Evolutionary conservation across 1,284 basidiomycete species (phyloP).

Genomic region (Austropuccinia psidii): DNA sequence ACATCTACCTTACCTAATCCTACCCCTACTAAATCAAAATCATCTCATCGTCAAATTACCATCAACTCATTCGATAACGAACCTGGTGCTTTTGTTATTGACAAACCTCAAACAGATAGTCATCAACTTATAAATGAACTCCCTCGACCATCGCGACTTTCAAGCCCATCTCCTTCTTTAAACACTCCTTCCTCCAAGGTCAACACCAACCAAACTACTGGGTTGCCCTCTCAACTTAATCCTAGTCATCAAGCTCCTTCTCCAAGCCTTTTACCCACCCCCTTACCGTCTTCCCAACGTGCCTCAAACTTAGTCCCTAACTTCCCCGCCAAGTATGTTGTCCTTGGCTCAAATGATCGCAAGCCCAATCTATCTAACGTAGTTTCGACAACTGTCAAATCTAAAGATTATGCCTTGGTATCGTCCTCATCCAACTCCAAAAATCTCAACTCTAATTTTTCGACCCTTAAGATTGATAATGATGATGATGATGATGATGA

Average conservation of each 20-base stretch:
- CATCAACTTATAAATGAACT: conserved; percentile 58
- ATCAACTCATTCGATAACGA: conserved; percentile 23
- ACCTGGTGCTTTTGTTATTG: conserved; percentile 25
- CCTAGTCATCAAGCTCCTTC: conserved; percentile 9
- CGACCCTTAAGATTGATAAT: neutral
- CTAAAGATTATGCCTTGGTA: conserved; percentile 38
- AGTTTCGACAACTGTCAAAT: neutral
- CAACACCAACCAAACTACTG: neutral
- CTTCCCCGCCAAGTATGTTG: conserved; percentile 36
- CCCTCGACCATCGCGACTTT: conserved; percentile 48
- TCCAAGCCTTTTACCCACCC: conserved; percentile 30
- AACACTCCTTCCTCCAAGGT: neutral
- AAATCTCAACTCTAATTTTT: conserved; percentile 24
- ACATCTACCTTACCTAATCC: conserved; percentile 23
- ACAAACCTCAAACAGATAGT: neutral
- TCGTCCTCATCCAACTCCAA: conserved; percentile 42
- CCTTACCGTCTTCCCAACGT: neutral
- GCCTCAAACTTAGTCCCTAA: neutral
- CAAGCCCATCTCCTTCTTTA: conserved; percentile 38
- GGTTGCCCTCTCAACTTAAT: neutral
- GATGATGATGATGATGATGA: conserved; percentile 39
- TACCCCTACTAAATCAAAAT: neutral
- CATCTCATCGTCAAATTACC: neutral
- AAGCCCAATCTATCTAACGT: conserved; percentile 6
- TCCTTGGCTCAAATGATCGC: conserved; percentile 28